These are phyloP conservation scores for Rehmannia glutinosa DNA, from an alignment of 257 asterid species.

Conservation along the genomic window DNA sequence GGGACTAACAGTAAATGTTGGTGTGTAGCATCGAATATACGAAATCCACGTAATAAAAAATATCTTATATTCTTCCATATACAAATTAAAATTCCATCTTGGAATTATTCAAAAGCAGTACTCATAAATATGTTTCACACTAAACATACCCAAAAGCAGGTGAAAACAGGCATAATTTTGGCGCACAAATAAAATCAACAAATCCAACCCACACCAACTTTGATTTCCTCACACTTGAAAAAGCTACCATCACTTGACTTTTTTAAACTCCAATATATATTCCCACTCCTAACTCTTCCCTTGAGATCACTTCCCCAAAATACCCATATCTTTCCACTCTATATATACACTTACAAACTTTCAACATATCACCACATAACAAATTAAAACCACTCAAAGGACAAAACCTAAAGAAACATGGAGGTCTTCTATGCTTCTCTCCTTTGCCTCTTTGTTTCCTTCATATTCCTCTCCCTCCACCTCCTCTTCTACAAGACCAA, in stretches of 20 bases:
- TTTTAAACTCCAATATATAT: neutral
- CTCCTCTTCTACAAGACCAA: conserved; percentile 36
- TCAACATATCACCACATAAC: neutral
- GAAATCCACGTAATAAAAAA: too few relatives aligned
- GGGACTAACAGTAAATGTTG: too few relatives aligned
- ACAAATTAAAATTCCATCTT: neutral
- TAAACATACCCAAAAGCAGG: neutral
- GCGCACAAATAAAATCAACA: neutral
- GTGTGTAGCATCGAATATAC: too few relatives aligned
- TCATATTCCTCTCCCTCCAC: conserved; percentile 32
- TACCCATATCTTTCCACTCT: too few relatives aligned
- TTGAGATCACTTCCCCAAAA: neutral
- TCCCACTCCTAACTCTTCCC: conserved; percentile 14
- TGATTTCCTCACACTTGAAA: neutral
- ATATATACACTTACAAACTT: conserved; percentile 3
- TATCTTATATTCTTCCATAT: neutral
- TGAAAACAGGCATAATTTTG: neutral
- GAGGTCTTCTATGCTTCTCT: conserved; percentile 30
- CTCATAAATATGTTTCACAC: conserved; percentile 7
- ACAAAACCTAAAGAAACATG: conserved; percentile 11
- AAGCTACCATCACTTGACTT: neutral
- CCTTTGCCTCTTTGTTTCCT: conserved; percentile 30
- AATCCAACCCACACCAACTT: conserved; percentile 1
- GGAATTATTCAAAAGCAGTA: neutral
- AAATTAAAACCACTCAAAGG: neutral